phyloP scores from a whole-genome alignment of 352 stramenopile genomes.

The Phytophthora cactorum region DNA sequence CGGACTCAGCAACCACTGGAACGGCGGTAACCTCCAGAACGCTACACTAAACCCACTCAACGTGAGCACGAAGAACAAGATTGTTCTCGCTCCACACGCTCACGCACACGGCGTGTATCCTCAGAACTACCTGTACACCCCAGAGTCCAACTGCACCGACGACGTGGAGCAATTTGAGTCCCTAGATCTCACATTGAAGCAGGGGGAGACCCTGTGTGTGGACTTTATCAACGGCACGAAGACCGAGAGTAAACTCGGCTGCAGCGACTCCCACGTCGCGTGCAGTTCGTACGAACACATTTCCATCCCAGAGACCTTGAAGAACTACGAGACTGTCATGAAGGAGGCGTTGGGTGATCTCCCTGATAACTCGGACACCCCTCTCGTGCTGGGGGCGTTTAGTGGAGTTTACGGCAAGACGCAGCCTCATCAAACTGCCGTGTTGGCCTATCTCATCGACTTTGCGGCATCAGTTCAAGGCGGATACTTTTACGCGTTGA shows the following conservation, averaged over 20 bases:
- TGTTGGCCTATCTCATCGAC: slow-evolving; percentile 69
- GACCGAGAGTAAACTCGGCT: slow-evolving; percentile 43
- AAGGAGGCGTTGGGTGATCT: slow-evolving; percentile 50
- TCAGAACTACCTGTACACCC: slow-evolving; percentile 65
- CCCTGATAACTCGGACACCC: slow-evolving; percentile 27
- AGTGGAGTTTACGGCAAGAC: slow-evolving; percentile 65
- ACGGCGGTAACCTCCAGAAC: slow-evolving; percentile 72
- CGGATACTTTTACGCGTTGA: slow-evolving; percentile 72
- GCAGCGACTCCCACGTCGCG: slow-evolving; percentile 42
- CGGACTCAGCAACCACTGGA: slow-evolving; percentile 54
- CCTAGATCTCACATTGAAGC: slow-evolving; percentile 24
- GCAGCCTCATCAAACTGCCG: slow-evolving; percentile 60
- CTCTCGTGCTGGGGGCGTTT: slow-evolving; percentile 69
- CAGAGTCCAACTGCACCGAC: slow-evolving; percentile 50
- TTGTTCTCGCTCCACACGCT: slow-evolving; percentile 71
- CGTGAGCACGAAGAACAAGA: slow-evolving; percentile 53
- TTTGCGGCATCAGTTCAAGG: slow-evolving; percentile 56
- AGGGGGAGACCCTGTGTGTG: slow-evolving; percentile 41
- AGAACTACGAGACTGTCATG: slow-evolving; percentile 54
- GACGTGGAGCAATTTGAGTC: slow-evolving; percentile 27
- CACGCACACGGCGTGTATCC: slow-evolving; percentile 62
- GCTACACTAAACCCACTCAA: slow-evolving; percentile 53
- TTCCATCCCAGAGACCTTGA: slow-evolving; percentile 20
- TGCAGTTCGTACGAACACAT: slow-evolving; percentile 59
- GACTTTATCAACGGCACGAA: slow-evolving; percentile 53